Conservation (phyloP, 2,329 filamentous ascomycete genomes). For the Keithomyces neogunnii region DNA sequence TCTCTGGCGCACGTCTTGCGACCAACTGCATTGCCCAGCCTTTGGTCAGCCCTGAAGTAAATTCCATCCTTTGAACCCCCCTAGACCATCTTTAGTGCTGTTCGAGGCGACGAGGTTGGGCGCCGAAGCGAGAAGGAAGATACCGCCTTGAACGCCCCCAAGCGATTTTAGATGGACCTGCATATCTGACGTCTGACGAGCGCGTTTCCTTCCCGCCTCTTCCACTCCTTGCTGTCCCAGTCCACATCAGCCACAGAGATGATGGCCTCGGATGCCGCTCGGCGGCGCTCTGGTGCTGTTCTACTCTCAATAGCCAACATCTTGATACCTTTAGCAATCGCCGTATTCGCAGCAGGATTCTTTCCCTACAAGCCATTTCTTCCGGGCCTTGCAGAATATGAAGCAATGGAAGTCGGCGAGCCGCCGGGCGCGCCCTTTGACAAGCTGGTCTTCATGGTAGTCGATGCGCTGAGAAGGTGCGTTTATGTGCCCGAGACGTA, state of each 20-base stretch:
- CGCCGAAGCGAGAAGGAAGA: background rate
- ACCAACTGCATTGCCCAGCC: no score
- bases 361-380: constrained; percentile 97
- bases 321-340: constrained; percentile 64
- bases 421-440: constrained; percentile 68
- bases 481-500: constrained; percentile 1
- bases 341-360: constrained; percentile 81
- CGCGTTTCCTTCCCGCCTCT: background rate
- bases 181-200: background rate
- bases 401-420: constrained; percentile 42
- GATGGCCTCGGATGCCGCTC: constrained; percentile 14
- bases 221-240: background rate
- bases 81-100: no score
- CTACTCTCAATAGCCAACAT: constrained; percentile 63
- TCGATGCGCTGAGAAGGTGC: constrained; percentile 87
- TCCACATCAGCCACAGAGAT: constrained; percentile 9
- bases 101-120: no score
- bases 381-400: constrained; percentile 69
- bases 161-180: background rate
- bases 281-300: constrained; percentile 23
- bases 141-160: background rate
- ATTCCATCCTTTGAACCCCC: no score
- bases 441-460: constrained; percentile 92
- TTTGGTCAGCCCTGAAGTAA: no score
- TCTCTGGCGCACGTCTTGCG: no score